Evolutionary conservation across 2,329 filamentous ascomycete species (phyloP).

Genomic region (Calonectria naviculata): DNA sequence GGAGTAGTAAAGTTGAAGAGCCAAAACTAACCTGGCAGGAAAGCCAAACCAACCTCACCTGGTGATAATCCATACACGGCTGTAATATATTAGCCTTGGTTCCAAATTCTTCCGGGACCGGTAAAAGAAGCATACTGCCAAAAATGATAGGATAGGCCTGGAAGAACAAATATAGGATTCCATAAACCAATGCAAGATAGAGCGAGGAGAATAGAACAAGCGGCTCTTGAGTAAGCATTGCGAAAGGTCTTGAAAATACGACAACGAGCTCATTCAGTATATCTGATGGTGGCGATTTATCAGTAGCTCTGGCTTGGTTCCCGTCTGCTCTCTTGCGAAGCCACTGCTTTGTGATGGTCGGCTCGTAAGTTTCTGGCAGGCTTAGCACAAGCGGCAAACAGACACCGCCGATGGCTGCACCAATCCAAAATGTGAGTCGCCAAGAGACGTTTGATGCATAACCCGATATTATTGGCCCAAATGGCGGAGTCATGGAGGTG

Average conservation of each 20-base stretch:
- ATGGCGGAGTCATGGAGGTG: too few species aligned
- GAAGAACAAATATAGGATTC: slow-evolving; percentile 33
- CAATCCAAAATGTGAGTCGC: too few species aligned
- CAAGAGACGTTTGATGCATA: too few species aligned
- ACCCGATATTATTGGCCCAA: too few species aligned
- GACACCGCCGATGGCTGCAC: too few species aligned
- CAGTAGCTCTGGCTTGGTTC: too few species aligned
- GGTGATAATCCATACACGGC: slow-evolving; percentile 12
- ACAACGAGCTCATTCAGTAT: slow-evolving; percentile 6
- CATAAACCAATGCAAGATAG: slow-evolving; percentile 28
- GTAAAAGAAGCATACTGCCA: too few species aligned
- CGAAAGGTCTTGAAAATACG: slow-evolving; percentile 18
- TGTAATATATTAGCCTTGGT: neutral
- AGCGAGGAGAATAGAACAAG: slow-evolving; percentile 26
- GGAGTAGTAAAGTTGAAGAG: too few species aligned
- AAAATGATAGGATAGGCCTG: slow-evolving; percentile 35
- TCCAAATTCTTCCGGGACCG: too few species aligned
- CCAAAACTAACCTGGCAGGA: slow-evolving; percentile 8
- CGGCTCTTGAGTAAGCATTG: slow-evolving; percentile 26
- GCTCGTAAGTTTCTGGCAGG: slow-evolving; percentile 39
- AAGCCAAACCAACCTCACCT: neutral
- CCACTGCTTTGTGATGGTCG: slow-evolving; percentile 18
- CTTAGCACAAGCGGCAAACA: slow-evolving; percentile 46
- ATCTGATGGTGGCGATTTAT: neutral
- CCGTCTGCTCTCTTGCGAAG: too few species aligned